phyloP scores from a whole-genome alignment of 106 monocot species.

The Allium fistulosum region DNA sequence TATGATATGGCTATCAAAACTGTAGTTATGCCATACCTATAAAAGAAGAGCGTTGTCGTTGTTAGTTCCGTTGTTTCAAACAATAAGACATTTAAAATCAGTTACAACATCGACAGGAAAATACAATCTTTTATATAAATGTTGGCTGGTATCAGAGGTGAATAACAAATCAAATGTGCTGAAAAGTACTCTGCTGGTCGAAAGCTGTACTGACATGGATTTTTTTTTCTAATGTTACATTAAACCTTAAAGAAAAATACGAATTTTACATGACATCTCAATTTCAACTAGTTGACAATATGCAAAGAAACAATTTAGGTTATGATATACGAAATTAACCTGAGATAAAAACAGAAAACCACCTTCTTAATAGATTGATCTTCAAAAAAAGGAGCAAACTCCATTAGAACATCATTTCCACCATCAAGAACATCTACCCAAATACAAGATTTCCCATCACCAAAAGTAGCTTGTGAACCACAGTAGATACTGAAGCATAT shows the following conservation, averaged over 20 bases:
- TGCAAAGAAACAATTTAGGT: no score
- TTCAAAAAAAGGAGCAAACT: constrained; percentile 88
- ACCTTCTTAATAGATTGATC: constrained; percentile 89
- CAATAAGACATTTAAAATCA: constrained; percentile 70
- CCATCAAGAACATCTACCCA: constrained; percentile 99
- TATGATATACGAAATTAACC: no score
- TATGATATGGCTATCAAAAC: constrained; percentile 88
- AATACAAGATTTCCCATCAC: constrained; percentile 77
- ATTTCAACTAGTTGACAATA: no score
- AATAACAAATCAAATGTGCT: no score
- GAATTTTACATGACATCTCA: no score
- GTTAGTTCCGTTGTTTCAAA: constrained; percentile 24
- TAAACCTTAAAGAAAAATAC: no score
- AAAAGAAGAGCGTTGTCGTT: constrained; percentile 1
- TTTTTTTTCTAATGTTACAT: no score
- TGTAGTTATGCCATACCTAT: constrained; percentile 99
- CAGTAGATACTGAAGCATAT: constrained; percentile 96
- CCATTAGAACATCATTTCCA: constrained; percentile 55
- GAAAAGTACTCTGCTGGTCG: no score
- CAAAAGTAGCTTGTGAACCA: constrained; percentile 68
- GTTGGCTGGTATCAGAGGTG: no score
- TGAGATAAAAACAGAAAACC: no score
- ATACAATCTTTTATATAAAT: no score
- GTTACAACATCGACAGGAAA: constrained; percentile 34
- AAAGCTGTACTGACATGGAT: no score